Conservation (phyloP, 2,329 filamentous ascomycete genomes). For the Fusarium compactum region DNA sequence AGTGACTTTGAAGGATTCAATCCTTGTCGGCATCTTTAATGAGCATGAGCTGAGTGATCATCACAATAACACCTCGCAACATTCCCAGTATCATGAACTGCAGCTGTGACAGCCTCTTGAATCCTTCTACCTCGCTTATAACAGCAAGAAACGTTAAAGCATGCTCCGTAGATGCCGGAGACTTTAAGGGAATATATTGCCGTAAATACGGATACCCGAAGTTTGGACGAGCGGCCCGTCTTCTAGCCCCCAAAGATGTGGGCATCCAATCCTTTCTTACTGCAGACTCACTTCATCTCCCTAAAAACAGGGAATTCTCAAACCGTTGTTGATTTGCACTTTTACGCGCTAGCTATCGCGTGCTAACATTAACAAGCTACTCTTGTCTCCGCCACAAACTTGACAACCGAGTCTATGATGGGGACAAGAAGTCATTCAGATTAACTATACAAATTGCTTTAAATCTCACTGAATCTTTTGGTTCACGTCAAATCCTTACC, state of each 20-base stretch:
- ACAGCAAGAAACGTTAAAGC: neutral
- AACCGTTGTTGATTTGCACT: neutral
- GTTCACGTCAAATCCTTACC: neutral
- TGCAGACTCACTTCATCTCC: neutral
- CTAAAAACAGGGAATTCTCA: neutral
- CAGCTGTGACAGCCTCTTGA: neutral
- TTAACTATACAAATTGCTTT: too few relatives aligned
- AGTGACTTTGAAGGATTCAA: constrained; percentile 2
- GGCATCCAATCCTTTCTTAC: neutral
- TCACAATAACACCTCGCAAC: neutral
- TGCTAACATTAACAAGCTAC: too few relatives aligned
- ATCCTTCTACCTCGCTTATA: neutral
- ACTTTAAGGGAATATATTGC: neutral
- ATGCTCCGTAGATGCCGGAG: neutral
- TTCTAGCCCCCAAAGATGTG: neutral
- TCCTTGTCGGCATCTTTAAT: neutral
- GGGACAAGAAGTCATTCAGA: neutral
- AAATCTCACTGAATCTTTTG: neutral
- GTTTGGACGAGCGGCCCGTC: neutral
- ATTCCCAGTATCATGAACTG: neutral
- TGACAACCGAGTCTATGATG: neutral
- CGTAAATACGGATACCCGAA: too few relatives aligned
- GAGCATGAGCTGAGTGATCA: neutral
- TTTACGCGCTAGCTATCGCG: neutral
- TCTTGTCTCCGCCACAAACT: neutral